Evolutionary conservation across 2,329 filamentous ascomycete genomes (phyloP).

Genomic region (Verticillium nonalfalfae): DNA sequence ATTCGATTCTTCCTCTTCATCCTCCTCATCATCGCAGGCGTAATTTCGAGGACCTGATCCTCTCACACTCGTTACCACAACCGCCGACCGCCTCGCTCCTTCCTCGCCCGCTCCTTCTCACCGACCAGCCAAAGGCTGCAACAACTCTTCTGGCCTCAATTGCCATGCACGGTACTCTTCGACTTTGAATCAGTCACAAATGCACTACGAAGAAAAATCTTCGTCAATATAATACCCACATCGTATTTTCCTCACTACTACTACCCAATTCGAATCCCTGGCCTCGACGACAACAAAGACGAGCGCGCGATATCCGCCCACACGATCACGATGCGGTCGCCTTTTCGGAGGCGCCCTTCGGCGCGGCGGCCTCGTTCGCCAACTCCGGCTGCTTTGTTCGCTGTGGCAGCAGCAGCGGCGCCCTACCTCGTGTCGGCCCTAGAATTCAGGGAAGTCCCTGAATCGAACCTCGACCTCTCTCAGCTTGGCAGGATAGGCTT

Average conservation of each 20-base stretch:
- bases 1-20: neutral
- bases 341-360: conserved; percentile 33
- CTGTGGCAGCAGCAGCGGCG: conserved; percentile 32
- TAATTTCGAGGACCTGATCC: neutral
- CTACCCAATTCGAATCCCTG: neutral
- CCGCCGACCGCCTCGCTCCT: neutral
- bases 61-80: neutral
- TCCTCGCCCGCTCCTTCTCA: neutral
- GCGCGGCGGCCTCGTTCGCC: conserved; percentile 26
- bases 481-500: conserved; percentile 78
- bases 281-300: neutral
- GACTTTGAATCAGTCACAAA: neutral
- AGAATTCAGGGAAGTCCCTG: conserved; percentile 55
- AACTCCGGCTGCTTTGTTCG: conserved; percentile 25
- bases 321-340: conserved; percentile 38
- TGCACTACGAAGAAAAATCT: neutral
- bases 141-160: neutral
- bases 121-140: neutral
- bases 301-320: neutral
- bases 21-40: neutral
- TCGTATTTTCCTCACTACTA: neutral
- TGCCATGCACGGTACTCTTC: neutral
- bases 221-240: neutral
- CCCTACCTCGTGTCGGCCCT: conserved; percentile 40
- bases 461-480: conserved; percentile 70